Evolutionary conservation across 2,329 filamentous ascomycete species (phyloP).

Genomic region (Teratosphaeriaceae sp.): DNA sequence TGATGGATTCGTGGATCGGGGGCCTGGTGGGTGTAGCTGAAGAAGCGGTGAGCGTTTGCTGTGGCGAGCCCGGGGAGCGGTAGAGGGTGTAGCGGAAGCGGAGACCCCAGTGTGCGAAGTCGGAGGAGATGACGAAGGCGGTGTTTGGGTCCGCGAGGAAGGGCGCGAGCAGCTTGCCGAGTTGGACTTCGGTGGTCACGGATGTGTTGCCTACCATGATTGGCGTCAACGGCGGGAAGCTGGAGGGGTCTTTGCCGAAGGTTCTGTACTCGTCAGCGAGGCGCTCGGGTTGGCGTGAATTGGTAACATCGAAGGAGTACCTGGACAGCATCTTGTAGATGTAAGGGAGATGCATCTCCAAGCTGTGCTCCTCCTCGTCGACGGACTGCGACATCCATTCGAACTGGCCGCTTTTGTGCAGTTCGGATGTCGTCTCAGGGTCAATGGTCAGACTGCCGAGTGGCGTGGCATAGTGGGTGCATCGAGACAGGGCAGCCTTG

Average conservation of each 20-base stretch:
- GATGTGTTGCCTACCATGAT: conserved; percentile 77
- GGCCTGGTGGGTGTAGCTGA: conserved; percentile 36
- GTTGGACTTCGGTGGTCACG: conserved; percentile 56
- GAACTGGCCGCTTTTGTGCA: conserved; percentile 52
- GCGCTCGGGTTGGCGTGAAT: no score
- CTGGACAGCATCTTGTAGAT: conserved; percentile 69
- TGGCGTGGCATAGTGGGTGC: conserved; percentile 65
- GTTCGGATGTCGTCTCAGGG: conserved; percentile 43
- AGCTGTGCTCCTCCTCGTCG: conserved; percentile 81
- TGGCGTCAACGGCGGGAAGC: conserved; percentile 71
- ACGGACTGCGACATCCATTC: conserved; percentile 56
- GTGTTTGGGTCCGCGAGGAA: conserved; percentile 71
- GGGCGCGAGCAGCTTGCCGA: conserved; percentile 65
- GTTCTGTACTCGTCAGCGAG: no score
- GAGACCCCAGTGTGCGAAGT: conserved; percentile 94
- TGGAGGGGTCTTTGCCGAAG: conserved; percentile 33
- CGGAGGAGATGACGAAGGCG: conserved; percentile 83
- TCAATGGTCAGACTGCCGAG: conserved; percentile 66
- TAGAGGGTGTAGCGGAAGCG: conserved; percentile 83
- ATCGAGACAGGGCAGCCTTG: conserved; percentile 69
- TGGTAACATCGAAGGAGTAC: no score
- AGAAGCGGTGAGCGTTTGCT: conserved; percentile 34
- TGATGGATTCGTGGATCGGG: conserved; percentile 78
- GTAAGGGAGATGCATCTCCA: conserved; percentile 96
- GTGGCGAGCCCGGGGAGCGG: conserved; percentile 41